Evolutionary conservation across 2,329 filamentous ascomycete genomes (phyloP).

Genomic region (Botrytis aclada): DNA sequence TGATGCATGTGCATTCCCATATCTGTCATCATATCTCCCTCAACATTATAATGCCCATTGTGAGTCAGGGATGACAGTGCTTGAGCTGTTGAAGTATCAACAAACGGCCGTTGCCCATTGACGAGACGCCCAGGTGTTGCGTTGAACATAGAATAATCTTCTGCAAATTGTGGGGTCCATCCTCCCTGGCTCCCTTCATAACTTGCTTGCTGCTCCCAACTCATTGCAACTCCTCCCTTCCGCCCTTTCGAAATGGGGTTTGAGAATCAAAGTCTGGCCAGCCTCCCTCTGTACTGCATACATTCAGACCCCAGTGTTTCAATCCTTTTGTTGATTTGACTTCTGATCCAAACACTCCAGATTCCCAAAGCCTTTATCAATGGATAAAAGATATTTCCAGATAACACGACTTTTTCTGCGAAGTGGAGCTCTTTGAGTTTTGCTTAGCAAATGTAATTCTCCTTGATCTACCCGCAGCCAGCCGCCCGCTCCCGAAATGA

Average conservation of each 20-base stretch:
- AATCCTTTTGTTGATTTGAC: not conserved
- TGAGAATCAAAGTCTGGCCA: slow-evolving; percentile 8
- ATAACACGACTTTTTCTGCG: slow-evolving; percentile 14
- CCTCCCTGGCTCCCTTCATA: slow-evolving; percentile 48
- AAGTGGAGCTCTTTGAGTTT: slow-evolving; percentile 18
- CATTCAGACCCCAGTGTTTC: slow-evolving; percentile 12
- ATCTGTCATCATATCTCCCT: slow-evolving; percentile 48
- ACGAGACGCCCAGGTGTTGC: slow-evolving; percentile 58
- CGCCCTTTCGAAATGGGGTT: slow-evolving; percentile 3
- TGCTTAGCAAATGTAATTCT: slow-evolving; percentile 17
- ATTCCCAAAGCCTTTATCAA: not conserved
- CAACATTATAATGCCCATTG: slow-evolving; percentile 50
- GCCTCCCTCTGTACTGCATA: slow-evolving; percentile 15
- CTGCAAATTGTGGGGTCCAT: slow-evolving; percentile 61
- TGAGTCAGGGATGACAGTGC: slow-evolving; percentile 32
- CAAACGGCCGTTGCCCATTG: slow-evolving; percentile 32
- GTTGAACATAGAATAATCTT: slow-evolving; percentile 65
- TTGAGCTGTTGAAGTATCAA: slow-evolving; percentile 30
- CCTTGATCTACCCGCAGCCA: slow-evolving; percentile 9
- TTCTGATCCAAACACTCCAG: not conserved
- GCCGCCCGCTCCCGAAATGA: not conserved
- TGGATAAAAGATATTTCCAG: not conserved
- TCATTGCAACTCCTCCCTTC: slow-evolving; percentile 53
- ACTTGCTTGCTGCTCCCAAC: slow-evolving; percentile 53
- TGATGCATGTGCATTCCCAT: slow-evolving; percentile 62